Base-by-base conservation (phyloP, 176 grass and related monocot genomes). In the Oryza australiensis region DNA sequence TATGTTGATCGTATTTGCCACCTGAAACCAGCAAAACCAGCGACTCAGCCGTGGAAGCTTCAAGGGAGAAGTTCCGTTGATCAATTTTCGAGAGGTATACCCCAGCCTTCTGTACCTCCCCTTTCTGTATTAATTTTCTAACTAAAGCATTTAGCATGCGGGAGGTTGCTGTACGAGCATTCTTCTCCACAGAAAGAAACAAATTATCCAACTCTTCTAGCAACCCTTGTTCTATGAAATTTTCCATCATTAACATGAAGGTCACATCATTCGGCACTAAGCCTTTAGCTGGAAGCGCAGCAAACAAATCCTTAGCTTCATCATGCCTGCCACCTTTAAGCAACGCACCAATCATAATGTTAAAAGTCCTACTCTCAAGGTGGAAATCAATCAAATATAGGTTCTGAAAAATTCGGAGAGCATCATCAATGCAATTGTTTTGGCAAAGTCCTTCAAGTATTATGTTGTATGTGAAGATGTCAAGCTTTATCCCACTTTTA, bases 101-200 rank as follows among this genome's bases (percentile, higher is more conserved):
- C 20, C 26, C 38, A 26, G 20, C 57, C 26, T 14, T 64, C 0
- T 0, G 4, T 33, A 64, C 1, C 12, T 64, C 80, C 1, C 38
- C 26, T 74, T 2, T 65, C 0, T 26, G 1, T 3, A 48, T 18
- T 16, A 73, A 3, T 20, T 7, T 33, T 5, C 69, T 64, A 64
- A 82, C 80, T 13, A 74, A 10, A 84, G 60, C 22, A 83, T 83
- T 83, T 7, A 83, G 32, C 70, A 66, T 13, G 20, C 0, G 22
- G 1, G 62, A 75, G 62, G 55, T 0, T 0, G 41, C 15, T 22
- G 13, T 24, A 12, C 32, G 70, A 1, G n/a, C n/a, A 80, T 3
- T 70, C 20, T 80, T 80, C 42, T 83, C 70, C 81, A 83, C 67
- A 0, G 13, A 5, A 22, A 64, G 5, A 66, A 75, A 66, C 2